Evolutionary conservation across 1,139 yeast genomes (phyloP), one percentile per base, ranked within the genome.

Genomic region (Lipomyces yarrowii): DNA sequence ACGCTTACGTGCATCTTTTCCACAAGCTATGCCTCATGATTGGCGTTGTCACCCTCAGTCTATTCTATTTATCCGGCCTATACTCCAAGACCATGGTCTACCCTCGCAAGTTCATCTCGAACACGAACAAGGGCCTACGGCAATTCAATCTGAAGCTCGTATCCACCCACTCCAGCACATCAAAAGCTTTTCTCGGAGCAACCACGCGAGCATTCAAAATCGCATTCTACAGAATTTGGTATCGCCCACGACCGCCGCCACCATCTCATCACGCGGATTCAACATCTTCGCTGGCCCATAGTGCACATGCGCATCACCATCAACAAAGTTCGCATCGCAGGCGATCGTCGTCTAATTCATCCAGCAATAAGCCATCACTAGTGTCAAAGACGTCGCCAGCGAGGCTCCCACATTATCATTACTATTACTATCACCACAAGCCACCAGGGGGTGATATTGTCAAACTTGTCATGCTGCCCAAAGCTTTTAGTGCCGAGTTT

Each of bases 61-160:
- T 94, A 57, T 94, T 91, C 77, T 92, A 90, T 73, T 79, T 94
- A 52, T 89, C 96, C 35, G 99, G 98, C 1, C 96, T 92, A 77
- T 93, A 93, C 76, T 86, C 85, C 67, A 86, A 94, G 69, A 91
- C 97, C 0, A 89, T 94, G 68, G 90, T 90, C 10, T 81, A 88
- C 58, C 96, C 98, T 1, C 83, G 96, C 65, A 84, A 85, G 73
- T 93, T 92, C 75, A 80, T 93, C 63, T 81, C 87, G 1, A 86
- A 90, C 33, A 87, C 98, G 2, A 94, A 94, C 76, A 91, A 91
- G 74, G 98, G 98, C 0, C 80, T 93, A 55, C 80, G 97, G 63
- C 94, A 90, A 73, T 81, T 93, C 72, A 93, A 94, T 33, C 56
- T 68, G 15, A 58, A 62, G n/a, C 63, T 69, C 33, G 71, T 69